These are phyloP conservation scores for Beta vulgaris DNA, from an alignment of 148 eudicot species.

Conservation along the genomic window DNA sequence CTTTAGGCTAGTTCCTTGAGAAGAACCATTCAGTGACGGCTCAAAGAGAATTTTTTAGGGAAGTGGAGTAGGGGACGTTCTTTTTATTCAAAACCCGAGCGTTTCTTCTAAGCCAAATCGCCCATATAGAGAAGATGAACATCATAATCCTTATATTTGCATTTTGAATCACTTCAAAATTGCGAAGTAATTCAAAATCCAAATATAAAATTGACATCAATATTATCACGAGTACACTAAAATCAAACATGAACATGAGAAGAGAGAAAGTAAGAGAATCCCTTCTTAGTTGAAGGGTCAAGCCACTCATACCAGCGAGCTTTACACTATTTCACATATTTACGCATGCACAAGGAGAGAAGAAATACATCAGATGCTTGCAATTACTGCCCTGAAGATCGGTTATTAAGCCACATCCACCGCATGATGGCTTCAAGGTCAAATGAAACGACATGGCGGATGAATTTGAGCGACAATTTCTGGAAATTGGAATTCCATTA, in stretches of 20 bases:
- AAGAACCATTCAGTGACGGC: too few relatives aligned
- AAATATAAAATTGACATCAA: background rate
- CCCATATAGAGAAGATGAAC: too few relatives aligned
- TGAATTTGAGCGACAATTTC: background rate
- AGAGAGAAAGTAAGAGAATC: constrained; percentile 1
- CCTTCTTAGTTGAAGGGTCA: constrained; percentile 97
- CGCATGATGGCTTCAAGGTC: constrained; percentile 61
- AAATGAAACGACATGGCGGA: constrained; percentile 60
- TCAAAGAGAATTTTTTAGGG: too few relatives aligned
- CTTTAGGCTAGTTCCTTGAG: too few relatives aligned
- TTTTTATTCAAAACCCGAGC: too few relatives aligned
- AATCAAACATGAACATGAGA: background rate
- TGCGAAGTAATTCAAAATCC: background rate
- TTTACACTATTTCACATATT: constrained; percentile 96
- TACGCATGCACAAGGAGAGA: constrained; percentile 76
- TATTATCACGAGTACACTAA: background rate
- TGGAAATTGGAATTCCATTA: background rate
- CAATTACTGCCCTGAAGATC: too few relatives aligned
- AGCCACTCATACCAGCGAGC: constrained; percentile 99
- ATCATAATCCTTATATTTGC: too few relatives aligned
- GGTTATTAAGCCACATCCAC: constrained; percentile 56
- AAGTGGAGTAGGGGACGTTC: too few relatives aligned
- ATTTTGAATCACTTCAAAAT: background rate
- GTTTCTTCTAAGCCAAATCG: too few relatives aligned
- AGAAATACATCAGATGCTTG: too few relatives aligned